phyloP scores from a whole-genome alignment of 495 filamentous ascomycete species.

The Aspergillus sclerotioniger region DNA sequence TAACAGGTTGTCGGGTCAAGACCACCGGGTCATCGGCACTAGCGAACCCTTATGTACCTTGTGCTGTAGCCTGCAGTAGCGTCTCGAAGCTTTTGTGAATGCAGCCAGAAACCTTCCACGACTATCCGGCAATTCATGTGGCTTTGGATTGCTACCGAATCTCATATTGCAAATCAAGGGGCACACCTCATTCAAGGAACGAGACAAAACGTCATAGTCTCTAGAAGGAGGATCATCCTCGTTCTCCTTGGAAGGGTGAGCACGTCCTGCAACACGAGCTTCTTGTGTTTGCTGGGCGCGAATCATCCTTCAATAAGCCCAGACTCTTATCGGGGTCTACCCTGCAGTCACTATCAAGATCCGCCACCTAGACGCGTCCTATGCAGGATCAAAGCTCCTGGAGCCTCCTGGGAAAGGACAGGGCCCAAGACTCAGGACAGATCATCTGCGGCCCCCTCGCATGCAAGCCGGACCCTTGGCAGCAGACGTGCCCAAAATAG shows the following conservation, averaged over 20 bases:
- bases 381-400: background rate
- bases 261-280: background rate
- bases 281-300: background rate
- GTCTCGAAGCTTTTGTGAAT: background rate
- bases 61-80: background rate
- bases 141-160: background rate
- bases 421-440: constrained; percentile 12
- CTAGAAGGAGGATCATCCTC: background rate
- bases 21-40: background rate
- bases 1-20: background rate
- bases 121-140: background rate
- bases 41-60: background rate
- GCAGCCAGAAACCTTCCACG: background rate
- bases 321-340: background rate
- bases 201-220: background rate
- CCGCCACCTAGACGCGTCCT: background rate
- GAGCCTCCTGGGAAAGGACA: background rate
- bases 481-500: constrained; percentile 9
- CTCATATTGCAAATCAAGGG: background rate
- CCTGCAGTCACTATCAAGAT: background rate
- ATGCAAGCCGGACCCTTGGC: constrained; percentile 15
- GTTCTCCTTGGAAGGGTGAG: background rate
- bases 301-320: background rate
- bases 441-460: constrained; percentile 26
- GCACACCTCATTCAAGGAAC: background rate